phyloP scores from a whole-genome alignment of 306 rosid species.

The Sechiopsis laciniata region DNA sequence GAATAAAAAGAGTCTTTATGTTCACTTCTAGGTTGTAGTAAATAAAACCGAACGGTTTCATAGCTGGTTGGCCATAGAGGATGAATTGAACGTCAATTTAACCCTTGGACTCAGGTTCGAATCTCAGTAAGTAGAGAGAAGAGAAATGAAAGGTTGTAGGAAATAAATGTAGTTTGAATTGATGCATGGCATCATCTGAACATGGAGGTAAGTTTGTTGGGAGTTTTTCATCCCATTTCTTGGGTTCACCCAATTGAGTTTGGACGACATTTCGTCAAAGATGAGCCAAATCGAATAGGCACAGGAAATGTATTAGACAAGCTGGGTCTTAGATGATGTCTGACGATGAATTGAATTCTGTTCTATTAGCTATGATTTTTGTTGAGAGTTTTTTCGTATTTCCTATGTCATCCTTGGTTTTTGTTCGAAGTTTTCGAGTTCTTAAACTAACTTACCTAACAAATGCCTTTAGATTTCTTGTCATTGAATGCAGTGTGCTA shows the following conservation, averaged over 20 bases:
- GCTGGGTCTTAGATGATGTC: background rate
- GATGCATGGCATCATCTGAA: background rate
- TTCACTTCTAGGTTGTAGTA: background rate
- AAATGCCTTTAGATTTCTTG: background rate
- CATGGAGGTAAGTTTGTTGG: background rate
- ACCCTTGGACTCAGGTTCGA: too few species aligned
- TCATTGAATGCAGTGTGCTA: background rate
- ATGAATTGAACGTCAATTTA: too few species aligned
- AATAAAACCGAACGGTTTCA: background rate
- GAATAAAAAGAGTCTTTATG: background rate
- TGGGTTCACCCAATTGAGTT: background rate
- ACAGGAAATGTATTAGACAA: background rate
- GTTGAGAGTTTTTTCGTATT: background rate
- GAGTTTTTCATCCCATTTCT: background rate
- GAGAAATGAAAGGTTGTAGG: too few species aligned
- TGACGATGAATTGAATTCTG: background rate
- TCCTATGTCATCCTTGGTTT: background rate
- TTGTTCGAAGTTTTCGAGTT: background rate
- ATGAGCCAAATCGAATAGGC: background rate
- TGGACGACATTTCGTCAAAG: background rate
- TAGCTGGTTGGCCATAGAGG: too few species aligned
- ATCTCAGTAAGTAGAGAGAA: too few species aligned
- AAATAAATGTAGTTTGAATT: constrained; percentile 1
- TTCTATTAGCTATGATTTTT: background rate
- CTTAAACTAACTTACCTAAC: background rate